Base-by-base conservation (phyloP, 169 alveolate species). In the Eimeria zaria region DNA sequence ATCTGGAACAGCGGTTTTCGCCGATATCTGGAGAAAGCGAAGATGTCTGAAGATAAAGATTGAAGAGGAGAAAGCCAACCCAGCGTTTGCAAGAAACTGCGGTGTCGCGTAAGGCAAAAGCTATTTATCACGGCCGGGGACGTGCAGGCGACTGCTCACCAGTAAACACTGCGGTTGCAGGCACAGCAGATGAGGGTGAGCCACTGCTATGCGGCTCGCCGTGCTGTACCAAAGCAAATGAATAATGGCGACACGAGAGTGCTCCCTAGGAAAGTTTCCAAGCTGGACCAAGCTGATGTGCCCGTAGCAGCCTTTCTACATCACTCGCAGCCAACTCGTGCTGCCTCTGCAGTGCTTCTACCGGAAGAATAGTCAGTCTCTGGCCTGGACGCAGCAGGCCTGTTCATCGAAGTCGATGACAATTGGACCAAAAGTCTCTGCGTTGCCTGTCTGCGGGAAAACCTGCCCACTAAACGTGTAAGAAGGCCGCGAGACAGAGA, bases 361-460 rank as follows among this genome's bases (percentile, higher is more conserved):
- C 67, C 24, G 62, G 7, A 12, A 30, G 44, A 22, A 22, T 51
- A 62, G 30, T 51, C 74, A 83, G 12, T 30, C 22, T 36, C 46
- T 85, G 69, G 80, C 62, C 44, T 60, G 89, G 58, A 93, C 62
- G 53, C 96, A 93, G 80, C 93, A 93, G 33, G 96, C 96, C 76
- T 81, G 96, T 51, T 93, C 96, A 71, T 93, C 94, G 78, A 78
- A 92, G 87, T 92, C 96, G 60, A 92, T 80, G 78, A 64, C 62
- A 67, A 93, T 33, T 3, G 96, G 96, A 12, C 80, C 80, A 41
- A 93, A 93, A 16, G 83, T 39, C 55, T 83, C 81, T n/a, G 53
- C 46, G 33, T 36, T 24, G 80, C 69, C 81, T 12, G 64, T 20
- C 88, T 44, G 74, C 60, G 62, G 48, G 76, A 33, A 48, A 41